Conservation (phyloP, 306 rosid species). For the Corylus americana region DNA sequence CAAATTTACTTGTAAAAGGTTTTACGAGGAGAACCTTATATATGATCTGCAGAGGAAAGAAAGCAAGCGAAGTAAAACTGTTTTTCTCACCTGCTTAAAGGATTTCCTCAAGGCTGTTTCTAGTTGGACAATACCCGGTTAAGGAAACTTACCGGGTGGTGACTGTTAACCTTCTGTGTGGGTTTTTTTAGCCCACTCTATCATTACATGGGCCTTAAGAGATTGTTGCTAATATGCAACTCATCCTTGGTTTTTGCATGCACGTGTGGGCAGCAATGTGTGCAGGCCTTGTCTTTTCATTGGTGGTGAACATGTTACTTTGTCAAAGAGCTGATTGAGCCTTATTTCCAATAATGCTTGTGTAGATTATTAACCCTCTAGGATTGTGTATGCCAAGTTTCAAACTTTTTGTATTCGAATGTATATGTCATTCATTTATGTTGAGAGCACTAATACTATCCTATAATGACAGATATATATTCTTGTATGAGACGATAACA, state of each 20-base stretch:
- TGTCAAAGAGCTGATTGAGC: neutral
- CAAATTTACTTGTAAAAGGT: neutral
- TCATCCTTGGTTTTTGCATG: neutral
- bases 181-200: neutral
- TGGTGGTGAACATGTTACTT: constrained; percentile 7
- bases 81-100: neutral
- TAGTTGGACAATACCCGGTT: neutral
- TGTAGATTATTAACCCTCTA: constrained; percentile 11
- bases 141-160: neutral
- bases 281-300: neutral
- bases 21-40: neutral
- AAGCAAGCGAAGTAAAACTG: neutral
- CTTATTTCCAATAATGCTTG: neutral
- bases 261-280: neutral
- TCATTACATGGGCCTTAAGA: neutral
- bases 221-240: neutral
- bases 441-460: constrained; percentile 10
- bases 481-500: constrained; percentile 87
- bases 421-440: neutral
- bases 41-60: neutral
- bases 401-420: neutral
- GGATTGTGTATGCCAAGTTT: constrained; percentile 5
- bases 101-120: neutral
- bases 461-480: constrained; percentile 68
- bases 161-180: neutral